A percentile compares a stretch with the other conserved stretches of the same genome.
These are phyloP conservation scores for Adansonia digitata DNA, from an alignment of 345 rosid genomes.

Conservation along the genomic window DNA sequence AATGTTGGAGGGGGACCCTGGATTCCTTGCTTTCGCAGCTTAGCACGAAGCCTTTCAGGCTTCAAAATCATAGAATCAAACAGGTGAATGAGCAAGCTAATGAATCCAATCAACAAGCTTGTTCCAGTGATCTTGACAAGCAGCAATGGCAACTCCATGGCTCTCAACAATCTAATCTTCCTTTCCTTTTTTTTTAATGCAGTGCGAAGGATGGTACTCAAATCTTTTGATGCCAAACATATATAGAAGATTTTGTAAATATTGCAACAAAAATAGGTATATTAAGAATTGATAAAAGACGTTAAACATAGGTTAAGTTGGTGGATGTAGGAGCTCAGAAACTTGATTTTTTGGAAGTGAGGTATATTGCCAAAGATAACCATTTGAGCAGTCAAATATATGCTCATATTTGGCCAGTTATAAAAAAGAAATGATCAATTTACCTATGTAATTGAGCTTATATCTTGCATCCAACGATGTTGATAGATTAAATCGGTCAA, in stretches of 20 bases:
- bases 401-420: not conserved
- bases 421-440: too few species aligned
- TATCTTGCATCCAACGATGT: too few species aligned
- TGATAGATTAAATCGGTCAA: too few species aligned
- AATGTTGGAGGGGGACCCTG: slow-evolving; percentile 30
- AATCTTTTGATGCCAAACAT: not conserved
- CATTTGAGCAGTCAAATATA: not conserved
- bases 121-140: not conserved
- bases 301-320: not conserved
- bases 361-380: not conserved
- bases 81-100: not conserved
- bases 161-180: not conserved
- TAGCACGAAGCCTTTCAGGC: slow-evolving; percentile 27
- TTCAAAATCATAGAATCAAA: slow-evolving; percentile 5
- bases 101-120: not conserved
- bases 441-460: too few species aligned
- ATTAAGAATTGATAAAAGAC: not conserved
- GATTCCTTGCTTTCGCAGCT: slow-evolving; percentile 9
- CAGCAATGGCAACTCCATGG: not conserved
- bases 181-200: not conserved
- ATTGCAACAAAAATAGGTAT: not conserved
- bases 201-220: not conserved
- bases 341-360: not conserved
- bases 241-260: not conserved
- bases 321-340: not conserved